Evolutionary conservation across 257 asterid genomes (phyloP).

Genomic region (Nicotiana benthamiana): DNA sequence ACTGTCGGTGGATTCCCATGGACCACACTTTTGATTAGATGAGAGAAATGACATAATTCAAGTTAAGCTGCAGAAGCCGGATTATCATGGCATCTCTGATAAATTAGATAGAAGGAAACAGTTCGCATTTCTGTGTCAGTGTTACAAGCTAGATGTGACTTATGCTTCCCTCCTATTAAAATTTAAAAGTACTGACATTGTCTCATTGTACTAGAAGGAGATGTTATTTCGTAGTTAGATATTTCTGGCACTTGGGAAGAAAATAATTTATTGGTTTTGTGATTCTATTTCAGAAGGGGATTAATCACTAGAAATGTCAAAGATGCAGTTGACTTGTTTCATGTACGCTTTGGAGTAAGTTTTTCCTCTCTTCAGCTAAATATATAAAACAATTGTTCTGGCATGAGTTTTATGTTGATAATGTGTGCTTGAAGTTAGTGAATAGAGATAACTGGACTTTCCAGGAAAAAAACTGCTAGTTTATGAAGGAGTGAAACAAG

Average conservation of each 20-base stretch:
- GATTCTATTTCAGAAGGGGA: constrained; percentile 65
- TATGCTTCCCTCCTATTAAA: not conserved
- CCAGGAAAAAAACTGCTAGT: not conserved
- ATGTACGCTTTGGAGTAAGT: constrained; percentile 83
- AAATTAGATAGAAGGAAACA: not conserved
- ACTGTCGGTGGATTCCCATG: not conserved
- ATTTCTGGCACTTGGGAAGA: not conserved
- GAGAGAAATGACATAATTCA: not conserved
- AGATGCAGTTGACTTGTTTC: constrained; percentile 81
- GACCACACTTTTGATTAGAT: not conserved
- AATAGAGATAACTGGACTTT: not conserved
- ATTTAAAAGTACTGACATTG: not conserved
- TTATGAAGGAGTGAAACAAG: not conserved
- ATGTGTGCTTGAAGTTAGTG: not conserved
- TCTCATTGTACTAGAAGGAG: not conserved
- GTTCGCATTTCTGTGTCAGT: not conserved
- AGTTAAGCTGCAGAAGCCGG: not conserved
- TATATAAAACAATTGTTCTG: not conserved
- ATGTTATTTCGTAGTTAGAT: not conserved
- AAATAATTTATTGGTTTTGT: not conserved
- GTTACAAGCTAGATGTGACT: not conserved
- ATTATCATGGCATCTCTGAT: not conserved
- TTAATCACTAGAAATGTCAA: constrained; percentile 85
- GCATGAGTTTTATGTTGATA: not conserved
- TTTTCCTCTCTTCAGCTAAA: not conserved